Percentiles rank a stretch among this genome's conserved stretches.
These are phyloP conservation scores for Zygoascus sp. DNA, from an alignment of 1,139 yeast species.

Conservation along the genomic window DNA sequence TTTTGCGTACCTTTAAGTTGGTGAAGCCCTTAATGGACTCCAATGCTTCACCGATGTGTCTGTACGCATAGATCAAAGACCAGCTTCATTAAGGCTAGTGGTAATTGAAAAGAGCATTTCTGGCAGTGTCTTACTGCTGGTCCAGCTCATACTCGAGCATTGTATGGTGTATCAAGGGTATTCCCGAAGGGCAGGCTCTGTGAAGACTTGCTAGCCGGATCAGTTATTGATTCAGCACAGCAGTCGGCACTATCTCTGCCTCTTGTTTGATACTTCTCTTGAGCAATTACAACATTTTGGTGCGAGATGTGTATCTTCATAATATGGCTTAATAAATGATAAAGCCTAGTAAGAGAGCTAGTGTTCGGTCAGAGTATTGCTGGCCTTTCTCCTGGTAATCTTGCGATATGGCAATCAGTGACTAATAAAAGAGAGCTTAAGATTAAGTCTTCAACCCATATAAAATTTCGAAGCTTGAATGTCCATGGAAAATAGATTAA, in stretches of 20 bases:
- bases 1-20: constrained; percentile 14
- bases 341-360: no score
- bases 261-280: constrained; percentile 2
- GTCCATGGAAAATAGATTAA: no score
- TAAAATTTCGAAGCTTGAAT: no score
- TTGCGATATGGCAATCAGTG: no score
- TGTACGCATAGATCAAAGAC: constrained; percentile 13
- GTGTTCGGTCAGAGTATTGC: no score
- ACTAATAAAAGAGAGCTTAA: no score
- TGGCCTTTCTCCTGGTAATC: no score
- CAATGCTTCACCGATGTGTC: constrained; percentile 14
- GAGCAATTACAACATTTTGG: background rate
- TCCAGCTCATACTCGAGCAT: background rate
- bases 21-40: constrained; percentile 2
- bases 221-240: background rate
- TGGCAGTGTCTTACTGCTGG: background rate
- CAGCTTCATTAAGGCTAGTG: no score
- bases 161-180: background rate
- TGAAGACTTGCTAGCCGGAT: background rate
- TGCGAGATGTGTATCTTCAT: no score
- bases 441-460: no score
- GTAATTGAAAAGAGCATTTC: background rate
- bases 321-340: no score
- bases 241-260: background rate
- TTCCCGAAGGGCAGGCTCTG: background rate